Base-by-base conservation (phyloP, 768 basidiomycete genomes). In the Termitomyces sp. region DNA sequence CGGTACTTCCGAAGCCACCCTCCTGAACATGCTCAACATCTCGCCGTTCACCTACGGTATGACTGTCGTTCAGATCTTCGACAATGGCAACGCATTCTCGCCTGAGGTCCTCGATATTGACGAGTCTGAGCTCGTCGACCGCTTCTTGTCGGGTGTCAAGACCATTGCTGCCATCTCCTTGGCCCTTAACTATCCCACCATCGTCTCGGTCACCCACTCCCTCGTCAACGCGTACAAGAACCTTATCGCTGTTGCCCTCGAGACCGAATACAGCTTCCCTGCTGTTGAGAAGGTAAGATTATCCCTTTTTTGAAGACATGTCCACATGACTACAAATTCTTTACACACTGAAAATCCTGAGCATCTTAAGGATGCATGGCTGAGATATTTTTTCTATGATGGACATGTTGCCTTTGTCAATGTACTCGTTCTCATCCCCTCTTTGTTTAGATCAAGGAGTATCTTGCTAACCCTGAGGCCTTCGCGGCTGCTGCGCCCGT, bases 221-320 rank as follows among this genome's bases (percentile, higher is more conserved):
- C 84, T 99, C 57, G 93, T 98, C 81, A 98, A 98, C 78, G 84
- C 94, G 43, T 98, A 98, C 90, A 99, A 99, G 87, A 99, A 98
- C 81, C 74, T 98, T 60, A 74, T 99, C 60, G 89, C 93, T 38
- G 72, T 98, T 62, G 86, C 93, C 42, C 74, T 98, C 55, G 85
- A 80, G 45, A 98, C 97, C 58, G 95, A 98, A 45, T 94, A 94
- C 84, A 83, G 87, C 52, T 98, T 98, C 72, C 92, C 95, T 67
- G 94, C 86, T 58, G 81, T 90, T 55, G 92, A 92, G 70, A 91
- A 97, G 90, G 93, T 93, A 58, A 65, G 83, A 51, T 48, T 56
- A 35, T 9, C 48, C 56, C 54, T 53, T 60, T 44, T 17, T 37
- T 53, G 46, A 51, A 64, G 24, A 41, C 28, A 43, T 45, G 45